Percentiles rank a stretch among this genome's conserved stretches.
Conservation (phyloP, 2,329 filamentous ascomycete species). For the Verticillium nubilum region DNA sequence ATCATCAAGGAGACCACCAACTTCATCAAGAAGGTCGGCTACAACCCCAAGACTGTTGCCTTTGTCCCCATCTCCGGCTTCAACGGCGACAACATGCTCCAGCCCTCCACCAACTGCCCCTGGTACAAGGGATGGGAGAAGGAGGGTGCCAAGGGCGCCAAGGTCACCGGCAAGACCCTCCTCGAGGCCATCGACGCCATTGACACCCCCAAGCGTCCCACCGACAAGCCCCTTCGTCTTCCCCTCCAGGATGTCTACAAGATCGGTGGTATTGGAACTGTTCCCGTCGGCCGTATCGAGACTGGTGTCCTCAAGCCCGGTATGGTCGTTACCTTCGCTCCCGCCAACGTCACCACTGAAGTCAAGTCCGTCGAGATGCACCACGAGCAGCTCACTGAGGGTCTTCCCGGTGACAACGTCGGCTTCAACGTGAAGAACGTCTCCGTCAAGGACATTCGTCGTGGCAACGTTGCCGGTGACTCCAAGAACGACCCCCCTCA, state of each 20-base stretch:
- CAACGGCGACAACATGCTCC: conserved; percentile 99
- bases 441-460: conserved; percentile 99
- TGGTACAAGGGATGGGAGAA: conserved; percentile 99
- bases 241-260: conserved; percentile 99
- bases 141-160: conserved; percentile 80
- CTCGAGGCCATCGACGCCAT: conserved; percentile 98
- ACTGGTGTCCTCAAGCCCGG: conserved; percentile 90
- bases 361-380: conserved; percentile 99
- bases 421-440: conserved; percentile 99
- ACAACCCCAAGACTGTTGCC: conserved; percentile 97
- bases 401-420: conserved; percentile 99
- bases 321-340: conserved; percentile 98
- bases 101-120: conserved; percentile 83
- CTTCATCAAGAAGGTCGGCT: conserved; percentile 99
- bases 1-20: conserved; percentile 99
- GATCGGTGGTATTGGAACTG: conserved; percentile 99
- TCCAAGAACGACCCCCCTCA: conserved; percentile 98
- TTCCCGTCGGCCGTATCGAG: conserved; percentile 99
- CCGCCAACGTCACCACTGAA: conserved; percentile 99
- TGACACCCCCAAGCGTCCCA: conserved; percentile 85
- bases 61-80: conserved; percentile 99
- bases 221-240: conserved; percentile 99
- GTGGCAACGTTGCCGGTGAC: conserved; percentile 99
- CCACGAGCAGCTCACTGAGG: conserved; percentile 96
- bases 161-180: conserved; percentile 91